phyloP scores from a whole-genome alignment of 192 early-diverging fungal species.

The Pecoramyces ruminantium region DNA sequence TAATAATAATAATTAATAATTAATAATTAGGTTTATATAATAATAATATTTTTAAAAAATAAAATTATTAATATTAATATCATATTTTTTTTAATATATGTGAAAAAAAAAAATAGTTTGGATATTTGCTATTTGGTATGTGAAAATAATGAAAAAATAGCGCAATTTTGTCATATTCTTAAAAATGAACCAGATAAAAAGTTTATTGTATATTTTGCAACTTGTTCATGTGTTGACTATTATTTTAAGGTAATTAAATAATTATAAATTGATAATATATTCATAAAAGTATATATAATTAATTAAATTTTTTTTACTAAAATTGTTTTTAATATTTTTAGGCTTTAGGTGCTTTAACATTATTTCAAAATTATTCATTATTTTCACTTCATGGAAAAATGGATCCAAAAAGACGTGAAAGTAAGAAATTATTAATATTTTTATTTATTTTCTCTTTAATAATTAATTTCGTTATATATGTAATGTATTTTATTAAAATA shows the following conservation, averaged over 20 bases:
- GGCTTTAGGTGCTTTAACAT: conserved; percentile 21
- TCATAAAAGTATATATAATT: no score
- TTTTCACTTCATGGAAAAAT: conserved; percentile 85
- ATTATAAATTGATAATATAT: no score
- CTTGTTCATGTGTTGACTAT: conserved; percentile 91
- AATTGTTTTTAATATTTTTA: no score
- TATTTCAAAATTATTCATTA: conserved; percentile 31
- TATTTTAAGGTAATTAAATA: conserved; percentile 45
- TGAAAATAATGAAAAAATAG: conserved; percentile 64
- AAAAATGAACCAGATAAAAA: conserved; percentile 42
- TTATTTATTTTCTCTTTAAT: no score
- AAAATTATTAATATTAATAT: no score
- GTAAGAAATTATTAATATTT: neutral
- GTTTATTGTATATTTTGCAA: conserved; percentile 88
- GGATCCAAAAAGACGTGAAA: conserved; percentile 68
- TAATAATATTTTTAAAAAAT: no score
- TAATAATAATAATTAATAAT: no score
- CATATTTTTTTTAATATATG: no score
- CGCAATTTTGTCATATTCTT: conserved; percentile 50
- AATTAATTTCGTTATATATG: no score
- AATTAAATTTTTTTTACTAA: no score
- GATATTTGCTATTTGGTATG: conserved; percentile 57
- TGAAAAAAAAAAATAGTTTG: conserved; percentile 30
- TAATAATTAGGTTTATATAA: no score
- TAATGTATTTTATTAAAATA: no score